Conservation (phyloP, 257 asterid genomes). For the Solanum dulcamara region DNA sequence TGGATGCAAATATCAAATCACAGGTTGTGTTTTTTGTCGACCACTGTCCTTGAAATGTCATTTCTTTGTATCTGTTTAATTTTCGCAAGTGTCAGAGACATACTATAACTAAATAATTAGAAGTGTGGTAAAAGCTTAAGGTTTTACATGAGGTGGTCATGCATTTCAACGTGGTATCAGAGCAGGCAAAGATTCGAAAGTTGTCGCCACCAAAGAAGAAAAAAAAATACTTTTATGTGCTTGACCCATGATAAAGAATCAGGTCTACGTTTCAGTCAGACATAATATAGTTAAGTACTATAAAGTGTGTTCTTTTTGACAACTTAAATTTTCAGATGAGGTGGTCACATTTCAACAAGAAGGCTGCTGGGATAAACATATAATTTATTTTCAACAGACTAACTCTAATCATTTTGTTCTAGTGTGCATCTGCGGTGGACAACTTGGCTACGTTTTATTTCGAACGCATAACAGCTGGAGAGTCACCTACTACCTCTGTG, state of each 20-base stretch:
- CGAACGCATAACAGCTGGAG: slow-evolving; percentile 73
- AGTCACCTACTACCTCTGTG: slow-evolving; percentile 57
- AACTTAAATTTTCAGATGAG: background rate
- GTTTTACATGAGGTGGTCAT: background rate
- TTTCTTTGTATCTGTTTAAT: background rate
- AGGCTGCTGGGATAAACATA: background rate
- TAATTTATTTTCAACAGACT: background rate
- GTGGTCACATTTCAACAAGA: background rate
- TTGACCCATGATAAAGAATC: background rate
- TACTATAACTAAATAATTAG: background rate
- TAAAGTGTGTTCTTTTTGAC: background rate
- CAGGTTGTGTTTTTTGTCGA: slow-evolving; percentile 41
- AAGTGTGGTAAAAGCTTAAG: background rate
- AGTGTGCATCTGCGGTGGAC: slow-evolving; percentile 94
- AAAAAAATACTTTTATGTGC: background rate
- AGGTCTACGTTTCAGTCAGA: background rate
- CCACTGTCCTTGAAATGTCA: background rate
- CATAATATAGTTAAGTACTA: background rate
- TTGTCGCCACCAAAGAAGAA: background rate
- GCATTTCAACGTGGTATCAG: background rate
- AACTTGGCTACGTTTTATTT: slow-evolving; percentile 84
- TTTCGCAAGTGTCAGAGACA: background rate
- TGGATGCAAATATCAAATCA: slow-evolving; percentile 73
- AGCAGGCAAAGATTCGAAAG: background rate
- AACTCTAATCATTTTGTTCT: slow-evolving; percentile 2